Base-by-base conservation (phyloP, 495 filamentous ascomycete genomes). In the Penicillium angulare region DNA sequence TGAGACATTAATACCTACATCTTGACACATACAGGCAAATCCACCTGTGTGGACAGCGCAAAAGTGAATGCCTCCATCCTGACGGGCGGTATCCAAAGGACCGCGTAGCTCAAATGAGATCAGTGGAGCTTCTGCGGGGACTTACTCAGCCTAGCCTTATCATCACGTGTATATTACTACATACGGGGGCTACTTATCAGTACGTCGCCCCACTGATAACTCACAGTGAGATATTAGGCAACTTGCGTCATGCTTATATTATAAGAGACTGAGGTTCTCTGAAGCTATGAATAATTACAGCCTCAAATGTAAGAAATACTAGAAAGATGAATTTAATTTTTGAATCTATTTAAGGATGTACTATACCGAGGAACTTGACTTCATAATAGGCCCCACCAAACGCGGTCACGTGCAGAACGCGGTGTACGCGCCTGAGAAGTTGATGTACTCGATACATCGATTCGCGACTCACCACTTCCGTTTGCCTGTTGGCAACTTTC, bases 31-130 rank as follows among this genome's bases (percentile, higher is more conserved):
- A 97, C 80, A 13, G 86, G 81, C 52, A 88, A 80, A 57, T 90
- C 77, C 49, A 97, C 78, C 63, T 82, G 78, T 34, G 87, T 85
- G 38, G 93, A 96, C 57, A 82, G 86, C 39, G 89, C 91, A 74
- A 97, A 97, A 1, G 90, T 92, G 68, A 95, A 97, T 36, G 91
- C 85, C 62, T 98, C 93, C 91, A 97, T 96, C 43, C 29, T 63
- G 26, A 33, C 40, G 23, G 32, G 36, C 33, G 23, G 33, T 43
- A n/a, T 46, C 47, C 43, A 22, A 26, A 31, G 23, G 34, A 21
- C 43, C 18, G 26, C 17, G 13, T 27, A 50, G 53, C 26, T 5
- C 13, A 3, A 21, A 22, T 43, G 7, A 24, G n/a, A n/a, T n/a
- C n/a, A n/a, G n/a, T n/a, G n/a, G n/a, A n/a, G n/a, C n/a, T n/a